Evolutionary conservation across 768 basidiomycete genomes (phyloP).

Genomic region (Podaxis pistillaris): DNA sequence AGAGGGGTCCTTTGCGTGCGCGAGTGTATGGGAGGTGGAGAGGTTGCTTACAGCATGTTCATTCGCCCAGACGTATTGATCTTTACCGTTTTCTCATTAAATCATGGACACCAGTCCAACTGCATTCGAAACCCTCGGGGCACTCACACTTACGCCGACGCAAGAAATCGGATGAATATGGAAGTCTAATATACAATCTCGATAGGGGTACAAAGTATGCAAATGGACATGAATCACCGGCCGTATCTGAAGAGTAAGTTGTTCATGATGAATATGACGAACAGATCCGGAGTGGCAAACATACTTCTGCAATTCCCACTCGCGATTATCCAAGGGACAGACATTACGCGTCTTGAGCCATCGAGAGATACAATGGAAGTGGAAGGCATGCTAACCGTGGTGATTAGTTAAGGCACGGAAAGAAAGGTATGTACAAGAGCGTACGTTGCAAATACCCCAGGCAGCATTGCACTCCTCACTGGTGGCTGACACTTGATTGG

Average conservation of each 20-base stretch:
- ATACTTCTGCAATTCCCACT: conserved; percentile 96
- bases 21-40: not conserved
- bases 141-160: not conserved
- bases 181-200: conserved; percentile 5
- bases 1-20: not conserved
- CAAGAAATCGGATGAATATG: not conserved
- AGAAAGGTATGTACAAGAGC: conserved; percentile 21
- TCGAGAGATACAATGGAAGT: conserved; percentile 99
- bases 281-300: conserved; percentile 27
- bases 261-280: conserved; percentile 3
- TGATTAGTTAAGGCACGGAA: not conserved
- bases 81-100: too few relatives aligned
- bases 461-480: conserved; percentile 97
- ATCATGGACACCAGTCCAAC: too few relatives aligned
- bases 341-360: conserved; percentile 99
- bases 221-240: conserved; percentile 25
- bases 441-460: conserved; percentile 98
- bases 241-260: conserved; percentile 34
- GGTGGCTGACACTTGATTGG: conserved; percentile 96
- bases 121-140: too few relatives aligned
- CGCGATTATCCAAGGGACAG: conserved; percentile 92
- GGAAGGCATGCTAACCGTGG: conserved; percentile 84
- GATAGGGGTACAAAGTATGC: not conserved
- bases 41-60: not conserved
- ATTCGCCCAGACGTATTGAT: too few relatives aligned